phyloP scores from a whole-genome alignment of 2,329 filamentous ascomycete genomes.

The Fusarium sp. region DNA sequence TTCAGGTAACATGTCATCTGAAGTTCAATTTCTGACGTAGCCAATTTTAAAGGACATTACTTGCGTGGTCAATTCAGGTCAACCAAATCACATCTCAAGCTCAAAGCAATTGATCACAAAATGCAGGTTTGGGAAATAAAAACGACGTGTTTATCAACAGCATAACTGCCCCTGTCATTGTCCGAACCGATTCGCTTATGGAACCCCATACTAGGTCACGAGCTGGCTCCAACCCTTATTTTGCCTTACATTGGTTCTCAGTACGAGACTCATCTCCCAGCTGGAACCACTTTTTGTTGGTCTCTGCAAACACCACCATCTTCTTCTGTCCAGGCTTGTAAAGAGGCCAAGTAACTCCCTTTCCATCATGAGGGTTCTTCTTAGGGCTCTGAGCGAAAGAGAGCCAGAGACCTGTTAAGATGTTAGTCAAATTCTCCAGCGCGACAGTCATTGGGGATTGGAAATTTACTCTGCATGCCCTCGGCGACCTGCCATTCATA shows the following conservation, averaged over 20 bases:
- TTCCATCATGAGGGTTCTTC: background rate
- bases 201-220: no score
- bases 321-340: background rate
- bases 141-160: no score
- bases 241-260: background rate
- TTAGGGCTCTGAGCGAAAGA: slow-evolving; percentile 1
- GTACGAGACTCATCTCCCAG: background rate
- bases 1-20: no score
- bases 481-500: slow-evolving; percentile 22
- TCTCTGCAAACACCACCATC: slow-evolving; percentile 13
- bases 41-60: no score
- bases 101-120: no score
- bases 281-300: slow-evolving; percentile 15
- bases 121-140: no score
- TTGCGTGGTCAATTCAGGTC: no score
- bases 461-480: slow-evolving; percentile 6
- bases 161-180: no score
- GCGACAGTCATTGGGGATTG: fast-evolving
- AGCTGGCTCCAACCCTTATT: no score
- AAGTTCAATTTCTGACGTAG: no score
- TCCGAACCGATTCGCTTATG: no score
- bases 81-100: no score
- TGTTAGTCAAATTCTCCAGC: background rate
- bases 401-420: background rate
- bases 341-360: slow-evolving; percentile 3